A percentile compares a stretch with the other conserved stretches of the same genome.
Evolutionary conservation across 1,139 yeast genomes (phyloP).

Genomic region (Nakaseomyces sp.): DNA sequence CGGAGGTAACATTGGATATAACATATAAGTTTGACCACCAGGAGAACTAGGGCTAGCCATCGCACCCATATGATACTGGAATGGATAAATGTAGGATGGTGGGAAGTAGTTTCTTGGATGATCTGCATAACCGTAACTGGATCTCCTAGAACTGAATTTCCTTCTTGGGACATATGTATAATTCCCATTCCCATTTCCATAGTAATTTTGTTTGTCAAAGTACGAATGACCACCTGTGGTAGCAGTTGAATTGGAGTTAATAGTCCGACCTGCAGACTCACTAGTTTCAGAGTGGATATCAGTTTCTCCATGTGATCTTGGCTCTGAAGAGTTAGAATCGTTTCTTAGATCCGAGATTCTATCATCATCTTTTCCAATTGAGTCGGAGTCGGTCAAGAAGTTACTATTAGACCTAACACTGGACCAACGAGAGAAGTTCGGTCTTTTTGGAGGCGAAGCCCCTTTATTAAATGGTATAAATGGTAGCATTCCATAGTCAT

Average conservation of each 20-base stretch:
- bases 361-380: not conserved
- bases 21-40: conserved; percentile 23
- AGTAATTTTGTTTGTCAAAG: conserved; percentile 21
- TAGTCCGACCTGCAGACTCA: conserved; percentile 2
- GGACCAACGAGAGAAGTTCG: not conserved
- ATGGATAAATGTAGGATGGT: conserved; percentile 27
- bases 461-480: conserved; percentile 1
- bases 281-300: not conserved
- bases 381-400: not conserved
- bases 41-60: conserved; percentile 17
- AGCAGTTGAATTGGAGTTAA: not conserved
- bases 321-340: not conserved
- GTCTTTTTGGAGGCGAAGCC: not conserved
- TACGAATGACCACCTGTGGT: not conserved
- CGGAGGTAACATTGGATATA: conserved; percentile 29
- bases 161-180: conserved; percentile 6
- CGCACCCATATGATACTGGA: conserved; percentile 27
- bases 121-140: conserved; percentile 13
- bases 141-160: conserved; percentile 10
- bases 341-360: not conserved
- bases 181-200: conserved; percentile 21
- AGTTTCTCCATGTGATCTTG: not conserved
- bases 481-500: conserved; percentile 5
- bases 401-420: conserved; percentile 2
- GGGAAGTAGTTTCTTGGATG: conserved; percentile 23